Conservation (phyloP, 129 eudicot genomes). For the Tagetes erecta region DNA sequence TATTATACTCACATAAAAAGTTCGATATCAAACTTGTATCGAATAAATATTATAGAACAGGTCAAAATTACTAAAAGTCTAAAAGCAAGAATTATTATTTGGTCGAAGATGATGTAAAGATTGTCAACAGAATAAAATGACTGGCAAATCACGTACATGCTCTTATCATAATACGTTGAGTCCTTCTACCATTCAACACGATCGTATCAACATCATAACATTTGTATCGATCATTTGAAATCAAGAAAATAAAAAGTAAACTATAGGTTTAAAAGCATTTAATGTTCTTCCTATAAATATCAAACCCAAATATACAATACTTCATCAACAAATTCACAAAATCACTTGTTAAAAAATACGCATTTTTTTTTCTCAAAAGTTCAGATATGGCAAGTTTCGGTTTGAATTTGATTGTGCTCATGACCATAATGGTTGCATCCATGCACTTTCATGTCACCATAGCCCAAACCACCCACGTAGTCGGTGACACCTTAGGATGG, state of each 20-base stretch:
- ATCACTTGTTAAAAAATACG: background rate
- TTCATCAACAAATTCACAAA: conserved; percentile 5
- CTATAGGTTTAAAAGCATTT: conserved; percentile 9
- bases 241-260: conserved; percentile 10
- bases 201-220: conserved; percentile 8
- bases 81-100: background rate
- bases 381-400: conserved; percentile 10
- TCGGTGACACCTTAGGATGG: conserved; percentile 55
- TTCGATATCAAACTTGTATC: background rate
- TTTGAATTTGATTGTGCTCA: conserved; percentile 19
- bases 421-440: conserved; percentile 31
- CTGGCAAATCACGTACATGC: background rate
- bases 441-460: conserved; percentile 19
- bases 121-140: background rate
- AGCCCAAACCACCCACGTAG: conserved; percentile 55
- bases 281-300: conserved; percentile 20
- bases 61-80: background rate
- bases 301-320: background rate
- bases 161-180: background rate
- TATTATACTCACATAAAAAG: too few relatives aligned
- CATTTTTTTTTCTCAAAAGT: background rate
- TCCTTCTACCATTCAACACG: background rate
- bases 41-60: background rate
- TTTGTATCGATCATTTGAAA: background rate
- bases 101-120: background rate